Evolutionary conservation across 805 yeast genomes (phyloP), one percentile per base, ranked within the genome.

Genomic region (Kluyveromyces starmeri): DNA sequence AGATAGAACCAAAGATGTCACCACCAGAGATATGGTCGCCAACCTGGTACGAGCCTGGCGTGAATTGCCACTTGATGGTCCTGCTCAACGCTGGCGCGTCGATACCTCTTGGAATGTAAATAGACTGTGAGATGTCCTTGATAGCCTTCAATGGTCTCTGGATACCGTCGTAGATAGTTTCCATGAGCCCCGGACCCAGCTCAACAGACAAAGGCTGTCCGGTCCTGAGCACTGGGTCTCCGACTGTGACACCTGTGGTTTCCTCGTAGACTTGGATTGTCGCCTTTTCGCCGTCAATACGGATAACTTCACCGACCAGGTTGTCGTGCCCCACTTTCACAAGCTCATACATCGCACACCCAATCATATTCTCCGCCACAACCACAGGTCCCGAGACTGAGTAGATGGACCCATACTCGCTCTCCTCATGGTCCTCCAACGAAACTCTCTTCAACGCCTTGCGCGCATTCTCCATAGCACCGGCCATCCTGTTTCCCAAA

Each of bases 21-120:
- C 99, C 99, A 48, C 98, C 98, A 32, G 95, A 75, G 51, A 92
- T 84, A 62, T 92, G 98, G 62, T 92, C 98, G 52, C 98, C 99
- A 38, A 84, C 92, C 60, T 76, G 80, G 35, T 37, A 46, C 18
- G 60, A 46, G 18, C 74, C 81, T 13, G 97, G 98, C 40, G 71
- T 78, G 68, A 85, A 92, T 50, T 85, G 95, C 66, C 86, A 92
- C 55, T 78, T 71, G 39, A 70, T 71, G 7, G 73, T 68, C 68
- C 98, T 84, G 45, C 78, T 72, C 55, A 92, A 71, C n/a, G 97
- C 85, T 21, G 97, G 97, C 24, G 94, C 89, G 60, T 86, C 94
- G 41, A 92, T 79, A 71, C 99, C 99, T 70, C 98, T 84, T 60
- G 99, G 98, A 45, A 92, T 92, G 67, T 92, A 92, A 57, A 92